phyloP scores from a whole-genome alignment of 2,329 filamentous ascomycete species.

The Cadophora gregata region DNA sequence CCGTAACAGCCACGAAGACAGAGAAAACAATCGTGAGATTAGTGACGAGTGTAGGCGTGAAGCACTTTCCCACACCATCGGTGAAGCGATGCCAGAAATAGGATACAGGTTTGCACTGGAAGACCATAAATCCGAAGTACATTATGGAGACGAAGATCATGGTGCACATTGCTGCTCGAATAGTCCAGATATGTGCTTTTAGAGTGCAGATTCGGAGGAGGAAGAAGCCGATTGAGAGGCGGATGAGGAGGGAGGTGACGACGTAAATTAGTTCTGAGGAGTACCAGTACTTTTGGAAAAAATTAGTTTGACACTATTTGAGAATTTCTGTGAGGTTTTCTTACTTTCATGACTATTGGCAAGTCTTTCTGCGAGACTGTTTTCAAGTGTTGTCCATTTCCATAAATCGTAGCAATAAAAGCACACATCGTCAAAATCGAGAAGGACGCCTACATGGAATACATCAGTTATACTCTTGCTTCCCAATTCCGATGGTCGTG shows the following conservation, averaged over 20 bases:
- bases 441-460: conserved; percentile 15
- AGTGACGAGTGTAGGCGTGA: conserved; percentile 10
- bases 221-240: conserved; percentile 34
- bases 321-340: not conserved
- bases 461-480: not conserved
- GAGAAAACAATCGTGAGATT: conserved; percentile 22
- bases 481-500: not conserved
- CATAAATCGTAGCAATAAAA: conserved; percentile 25
- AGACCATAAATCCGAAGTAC: conserved; percentile 29
- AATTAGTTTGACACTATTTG: not conserved
- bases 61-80: conserved; percentile 19
- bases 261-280: conserved; percentile 26
- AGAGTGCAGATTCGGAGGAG: conserved; percentile 24
- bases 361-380: conserved; percentile 23
- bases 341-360: conserved; percentile 29
- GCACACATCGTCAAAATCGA: conserved; percentile 18
- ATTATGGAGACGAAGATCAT: conserved; percentile 22
- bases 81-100: conserved; percentile 33
- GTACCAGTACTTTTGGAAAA: conserved; percentile 25
- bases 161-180: conserved; percentile 21
- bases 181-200: conserved; percentile 22
- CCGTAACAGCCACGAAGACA: conserved; percentile 20
- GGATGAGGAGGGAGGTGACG: conserved; percentile 30
- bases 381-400: conserved; percentile 28
- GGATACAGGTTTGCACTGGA: conserved; percentile 27